Base-by-base conservation (phyloP, 768 basidiomycete species). In the Auricularia heimuer region DNA sequence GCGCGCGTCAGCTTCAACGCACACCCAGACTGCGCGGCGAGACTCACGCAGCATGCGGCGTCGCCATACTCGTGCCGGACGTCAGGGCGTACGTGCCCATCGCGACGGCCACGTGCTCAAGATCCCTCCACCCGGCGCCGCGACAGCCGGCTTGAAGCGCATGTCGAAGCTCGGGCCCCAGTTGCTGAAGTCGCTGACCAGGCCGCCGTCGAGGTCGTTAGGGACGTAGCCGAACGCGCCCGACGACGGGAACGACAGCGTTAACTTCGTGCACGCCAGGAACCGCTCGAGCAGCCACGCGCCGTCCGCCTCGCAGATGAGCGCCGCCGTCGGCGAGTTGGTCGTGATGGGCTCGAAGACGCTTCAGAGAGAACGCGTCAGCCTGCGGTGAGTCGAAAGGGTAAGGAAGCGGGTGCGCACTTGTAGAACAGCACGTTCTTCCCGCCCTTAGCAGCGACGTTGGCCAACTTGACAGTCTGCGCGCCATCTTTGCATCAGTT, bases 91-190 rank as follows among this genome's bases (percentile, higher is more conserved):
- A 58, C 4, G 61, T 63, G 24, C 68, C 67, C 51, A 61, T 61
- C 7, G 54, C 11, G n/a, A 65, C 3, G 68, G 68, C 21, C 65
- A 62, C 14, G 68, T 70, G 18, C 66, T 67, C 3, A 69, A 61
- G 60, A 70, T 69, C 62, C 65, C 63, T 11, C 65, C 65, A 16
- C 68, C 68, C 1, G 70, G 68, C 12, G 67, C 70, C 0, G 68
- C 47, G 21, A 51, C 21, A 1, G 47, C 14, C 6, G 47, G 68
- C 64, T 72, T 72, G 66, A 68, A 51, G 47, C 54, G 63, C 18
- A 70, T 47, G 62, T 77, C 76, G 67, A 73, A 73, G 8, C 76
- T 74, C 3, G 76, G 76, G 2, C 76, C 76, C 45, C 69, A 72
- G 10, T 69, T 63, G 37, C 70, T 71, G 64, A 69, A 73, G 58